Percentiles rank a stretch among this genome's conserved stretches.
Conservation (phyloP, 345 rosid genomes). For the Eucalyptus melliodora region DNA sequence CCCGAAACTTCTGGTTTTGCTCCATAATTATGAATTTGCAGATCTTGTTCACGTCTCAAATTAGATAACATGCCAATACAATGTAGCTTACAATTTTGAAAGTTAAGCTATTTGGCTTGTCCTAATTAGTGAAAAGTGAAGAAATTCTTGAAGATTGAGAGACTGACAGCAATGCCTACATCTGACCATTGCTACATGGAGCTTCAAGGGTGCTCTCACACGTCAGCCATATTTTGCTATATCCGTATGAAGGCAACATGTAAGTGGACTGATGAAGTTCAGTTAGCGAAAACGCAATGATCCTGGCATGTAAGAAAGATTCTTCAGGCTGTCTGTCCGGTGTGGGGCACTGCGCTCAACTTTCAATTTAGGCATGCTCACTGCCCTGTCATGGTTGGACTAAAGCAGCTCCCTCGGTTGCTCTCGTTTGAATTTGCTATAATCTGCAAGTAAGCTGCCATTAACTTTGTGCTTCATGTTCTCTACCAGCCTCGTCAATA, state of each 20-base stretch:
- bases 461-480: slow-evolving; percentile 83
- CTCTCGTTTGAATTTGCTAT: slow-evolving; percentile 52
- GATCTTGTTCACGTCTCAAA: background rate
- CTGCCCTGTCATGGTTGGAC: background rate
- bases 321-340: background rate
- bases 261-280: background rate
- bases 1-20: background rate
- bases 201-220: background rate
- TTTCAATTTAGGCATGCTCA: background rate
- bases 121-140: background rate
- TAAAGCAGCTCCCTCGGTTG: background rate
- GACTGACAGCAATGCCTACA: background rate
- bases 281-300: background rate
- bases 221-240: background rate
- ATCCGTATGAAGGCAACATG: background rate
- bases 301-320: background rate
- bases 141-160: background rate
- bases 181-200: background rate
- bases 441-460: slow-evolving; percentile 71
- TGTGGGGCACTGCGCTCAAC: background rate
- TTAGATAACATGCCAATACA: background rate
- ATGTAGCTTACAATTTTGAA: background rate
- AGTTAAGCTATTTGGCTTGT: background rate
- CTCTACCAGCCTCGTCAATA: slow-evolving; percentile 48
- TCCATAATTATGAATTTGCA: background rate